These are phyloP conservation scores for Lobosporangium transversale DNA, from an alignment of 192 early-diverging fungal genomes.

Conservation along the genomic window DNA sequence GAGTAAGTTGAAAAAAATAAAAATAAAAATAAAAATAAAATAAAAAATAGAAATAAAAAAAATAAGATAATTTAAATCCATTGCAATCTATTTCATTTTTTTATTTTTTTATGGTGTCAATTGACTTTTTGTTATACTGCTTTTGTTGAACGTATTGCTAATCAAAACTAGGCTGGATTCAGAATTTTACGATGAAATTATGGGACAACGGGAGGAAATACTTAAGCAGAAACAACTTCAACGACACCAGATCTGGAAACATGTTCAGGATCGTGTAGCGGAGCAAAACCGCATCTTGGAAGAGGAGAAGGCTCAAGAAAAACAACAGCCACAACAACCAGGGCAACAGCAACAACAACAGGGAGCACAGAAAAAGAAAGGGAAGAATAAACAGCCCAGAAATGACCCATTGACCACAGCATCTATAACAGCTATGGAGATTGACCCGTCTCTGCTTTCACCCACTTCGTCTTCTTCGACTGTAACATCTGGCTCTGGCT, in stretches of 20 bases:
- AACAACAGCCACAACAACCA: neutral
- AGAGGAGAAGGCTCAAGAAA: slow-evolving; percentile 17
- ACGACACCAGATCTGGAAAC: slow-evolving; percentile 48
- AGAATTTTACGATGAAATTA: no score
- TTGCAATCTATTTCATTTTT: neutral
- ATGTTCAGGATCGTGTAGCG: slow-evolving; percentile 45
- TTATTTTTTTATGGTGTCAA: no score
- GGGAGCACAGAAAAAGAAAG: neutral
- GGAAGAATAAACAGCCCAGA: neutral
- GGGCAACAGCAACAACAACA: no score
- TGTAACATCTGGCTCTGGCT: slow-evolving; percentile 19
- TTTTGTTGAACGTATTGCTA: no score
- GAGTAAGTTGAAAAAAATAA: slow-evolving; percentile 16
- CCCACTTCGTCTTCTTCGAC: slow-evolving; percentile 20
- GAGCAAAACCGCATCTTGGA: slow-evolving; percentile 39
- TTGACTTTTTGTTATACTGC: no score
- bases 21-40: neutral
- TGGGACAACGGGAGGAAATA: slow-evolving; percentile 31
- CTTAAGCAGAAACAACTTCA: slow-evolving; percentile 26
- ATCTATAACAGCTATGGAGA: no score
- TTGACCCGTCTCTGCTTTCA: neutral
- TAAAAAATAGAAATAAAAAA: neutral
- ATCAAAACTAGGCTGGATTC: no score
- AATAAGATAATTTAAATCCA: no score
- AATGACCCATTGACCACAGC: no score